phyloP scores from a whole-genome alignment of 495 filamentous ascomycete species.

The Pseudomonodictys pantanalensis region DNA sequence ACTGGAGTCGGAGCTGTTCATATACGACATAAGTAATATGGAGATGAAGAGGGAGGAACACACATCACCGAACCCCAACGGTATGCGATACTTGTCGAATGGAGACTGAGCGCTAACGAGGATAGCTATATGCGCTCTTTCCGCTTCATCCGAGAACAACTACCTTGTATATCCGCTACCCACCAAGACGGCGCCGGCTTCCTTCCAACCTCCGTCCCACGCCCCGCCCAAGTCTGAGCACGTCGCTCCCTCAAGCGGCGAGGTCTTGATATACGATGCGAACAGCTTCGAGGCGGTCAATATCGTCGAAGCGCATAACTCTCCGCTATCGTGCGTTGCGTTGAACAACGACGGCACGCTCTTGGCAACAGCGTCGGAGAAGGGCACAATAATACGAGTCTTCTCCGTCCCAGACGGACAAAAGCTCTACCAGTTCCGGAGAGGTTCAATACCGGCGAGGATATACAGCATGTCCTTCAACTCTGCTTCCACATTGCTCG shows the following conservation, averaged over 20 bases:
- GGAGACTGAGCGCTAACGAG: conserved; percentile 16
- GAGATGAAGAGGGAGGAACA: conserved; percentile 83
- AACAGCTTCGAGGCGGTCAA: conserved; percentile 85
- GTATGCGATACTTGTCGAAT: conserved; percentile 43
- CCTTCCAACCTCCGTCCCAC: conserved; percentile 71
- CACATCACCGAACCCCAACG: conserved; percentile 86
- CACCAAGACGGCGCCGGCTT: conserved; percentile 65
- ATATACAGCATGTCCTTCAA: conserved; percentile 99
- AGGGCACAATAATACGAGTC: conserved; percentile 93
- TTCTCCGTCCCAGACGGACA: conserved; percentile 85
- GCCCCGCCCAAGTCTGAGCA: conserved; percentile 73
- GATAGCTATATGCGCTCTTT: conserved; percentile 83
- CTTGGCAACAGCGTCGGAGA: conserved; percentile 92
- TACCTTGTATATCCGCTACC: conserved; percentile 91
- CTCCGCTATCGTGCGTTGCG: conserved; percentile 84
- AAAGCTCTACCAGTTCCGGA: conserved; percentile 91
- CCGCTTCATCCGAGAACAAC: conserved; percentile 91
- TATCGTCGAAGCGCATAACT: conserved; percentile 88
- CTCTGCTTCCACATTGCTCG: conserved; percentile 83
- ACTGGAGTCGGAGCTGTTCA: conserved; percentile 90
- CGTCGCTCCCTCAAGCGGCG: conserved; percentile 80
- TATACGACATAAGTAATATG: conserved; percentile 99
- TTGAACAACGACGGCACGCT: conserved; percentile 91
- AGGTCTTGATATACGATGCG: conserved; percentile 88
- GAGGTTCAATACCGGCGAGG: conserved; percentile 87